phyloP scores from a whole-genome alignment of 2,329 filamentous ascomycete species.

The Capronia americana region DNA sequence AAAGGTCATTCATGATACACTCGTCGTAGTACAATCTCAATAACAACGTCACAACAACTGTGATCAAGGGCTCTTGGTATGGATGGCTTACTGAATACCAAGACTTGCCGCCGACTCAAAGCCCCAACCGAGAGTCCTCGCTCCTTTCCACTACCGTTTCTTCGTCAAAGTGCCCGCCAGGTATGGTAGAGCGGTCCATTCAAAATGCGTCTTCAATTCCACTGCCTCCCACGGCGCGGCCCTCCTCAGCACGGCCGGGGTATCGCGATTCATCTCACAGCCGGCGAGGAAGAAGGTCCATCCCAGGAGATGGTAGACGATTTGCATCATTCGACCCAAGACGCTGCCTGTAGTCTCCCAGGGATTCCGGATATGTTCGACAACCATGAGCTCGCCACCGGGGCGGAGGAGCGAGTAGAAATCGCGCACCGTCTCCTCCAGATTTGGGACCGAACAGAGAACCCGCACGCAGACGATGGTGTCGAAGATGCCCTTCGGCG shows the following conservation, averaged over 20 bases:
- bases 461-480: constrained; percentile 62
- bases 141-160: constrained; percentile 1
- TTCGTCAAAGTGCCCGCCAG: constrained; percentile 51
- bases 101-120: background rate
- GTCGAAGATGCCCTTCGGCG: constrained; percentile 56
- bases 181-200: constrained; percentile 49
- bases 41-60: background rate
- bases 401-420: constrained; percentile 61
- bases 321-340: constrained; percentile 54
- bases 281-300: constrained; percentile 62
- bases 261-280: constrained; percentile 60
- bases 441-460: constrained; percentile 60
- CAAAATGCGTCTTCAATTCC: constrained; percentile 53
- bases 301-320: constrained; percentile 52
- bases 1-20: background rate
- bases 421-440: constrained; percentile 53
- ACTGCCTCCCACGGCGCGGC: constrained; percentile 58
- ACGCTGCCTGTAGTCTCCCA: constrained; percentile 57
- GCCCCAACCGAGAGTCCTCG: background rate
- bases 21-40: background rate
- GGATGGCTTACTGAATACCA: background rate
- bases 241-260: constrained; percentile 50
- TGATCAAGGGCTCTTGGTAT: background rate
- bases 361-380: constrained; percentile 62
- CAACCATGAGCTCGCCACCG: constrained; percentile 61